Conservation (phyloP, 2,329 filamentous ascomycete species). For the Fusarium sp. region DNA sequence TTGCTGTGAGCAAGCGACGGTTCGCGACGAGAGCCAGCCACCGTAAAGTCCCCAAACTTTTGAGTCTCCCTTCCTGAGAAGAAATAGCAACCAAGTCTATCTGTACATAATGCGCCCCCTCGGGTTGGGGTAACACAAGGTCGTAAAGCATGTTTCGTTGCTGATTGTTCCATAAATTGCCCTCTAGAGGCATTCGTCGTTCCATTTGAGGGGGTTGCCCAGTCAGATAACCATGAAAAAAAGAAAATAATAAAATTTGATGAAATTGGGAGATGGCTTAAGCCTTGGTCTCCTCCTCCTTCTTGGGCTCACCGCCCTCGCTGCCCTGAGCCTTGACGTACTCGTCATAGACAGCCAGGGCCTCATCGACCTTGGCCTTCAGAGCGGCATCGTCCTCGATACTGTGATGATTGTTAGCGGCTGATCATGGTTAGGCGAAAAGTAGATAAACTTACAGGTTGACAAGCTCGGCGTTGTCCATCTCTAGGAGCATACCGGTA, state of each 20-base stretch:
- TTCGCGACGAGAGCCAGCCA: constrained; percentile 44
- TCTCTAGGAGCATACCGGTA: constrained; percentile 99
- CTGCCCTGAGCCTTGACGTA: constrained; percentile 88
- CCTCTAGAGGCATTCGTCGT: constrained; percentile 39
- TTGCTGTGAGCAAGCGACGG: constrained; percentile 37
- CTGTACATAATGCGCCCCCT: constrained; percentile 54
- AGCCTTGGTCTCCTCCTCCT: constrained; percentile 62
- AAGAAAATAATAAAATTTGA: constrained; percentile 43
- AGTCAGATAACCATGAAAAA: constrained; percentile 48
- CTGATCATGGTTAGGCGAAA: constrained; percentile 33
- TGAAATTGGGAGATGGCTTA: constrained; percentile 43
- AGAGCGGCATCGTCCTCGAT: constrained; percentile 91
- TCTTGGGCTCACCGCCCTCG: constrained; percentile 57
- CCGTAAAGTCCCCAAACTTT: constrained; percentile 50
- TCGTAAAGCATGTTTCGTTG: constrained; percentile 47
- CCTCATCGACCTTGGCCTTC: constrained; percentile 96
- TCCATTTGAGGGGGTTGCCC: constrained; percentile 44
- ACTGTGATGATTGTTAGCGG: constrained; percentile 58
- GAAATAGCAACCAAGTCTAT: constrained; percentile 57
- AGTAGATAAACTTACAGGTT: constrained; percentile 80
- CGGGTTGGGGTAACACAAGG: constrained; percentile 40
- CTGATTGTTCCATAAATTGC: constrained; percentile 44
- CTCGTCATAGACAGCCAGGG: constrained; percentile 96
- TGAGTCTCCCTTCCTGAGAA: constrained; percentile 52
- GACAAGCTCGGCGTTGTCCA: constrained; percentile 96